These are phyloP conservation scores for Aspergillus haitiensis DNA, from an alignment of 495 filamentous ascomycete genomes.

Conservation along the genomic window DNA sequence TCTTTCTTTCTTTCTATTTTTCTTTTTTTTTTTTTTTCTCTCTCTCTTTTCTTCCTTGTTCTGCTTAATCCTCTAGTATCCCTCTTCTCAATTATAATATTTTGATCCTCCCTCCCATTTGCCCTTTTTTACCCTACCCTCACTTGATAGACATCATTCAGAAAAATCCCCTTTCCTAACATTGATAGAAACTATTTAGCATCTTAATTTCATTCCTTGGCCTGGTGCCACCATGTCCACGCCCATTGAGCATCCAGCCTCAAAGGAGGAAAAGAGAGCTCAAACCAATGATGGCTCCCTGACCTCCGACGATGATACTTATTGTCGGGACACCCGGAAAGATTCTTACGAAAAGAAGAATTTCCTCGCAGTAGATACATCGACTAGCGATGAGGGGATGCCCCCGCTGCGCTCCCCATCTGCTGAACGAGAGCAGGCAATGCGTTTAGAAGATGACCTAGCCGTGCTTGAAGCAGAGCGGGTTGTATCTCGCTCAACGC, in stretches of 20 bases:
- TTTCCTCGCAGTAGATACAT: conserved; percentile 39
- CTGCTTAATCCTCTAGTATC: background rate
- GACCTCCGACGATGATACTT: conserved; percentile 42
- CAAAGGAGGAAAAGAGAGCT: conserved; percentile 26
- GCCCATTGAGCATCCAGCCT: conserved; percentile 44
- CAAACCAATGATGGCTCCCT: conserved; percentile 30
- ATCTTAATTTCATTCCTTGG: conserved; percentile 19
- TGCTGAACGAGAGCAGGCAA: conserved; percentile 63
- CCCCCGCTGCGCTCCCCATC: conserved; percentile 46
- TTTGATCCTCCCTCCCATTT: background rate
- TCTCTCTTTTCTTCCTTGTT: background rate
- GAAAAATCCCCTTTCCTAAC: background rate
- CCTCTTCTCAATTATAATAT: background rate
- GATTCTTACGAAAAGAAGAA: conserved; percentile 27
- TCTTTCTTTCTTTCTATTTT: conserved; percentile 11
- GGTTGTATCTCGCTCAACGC: conserved; percentile 58
- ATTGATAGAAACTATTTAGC: background rate
- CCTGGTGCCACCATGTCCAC: conserved; percentile 53
- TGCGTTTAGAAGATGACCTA: conserved; percentile 79
- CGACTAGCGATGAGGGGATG: conserved; percentile 30
- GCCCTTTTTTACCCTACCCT: conserved; percentile 5
- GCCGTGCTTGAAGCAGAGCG: conserved; percentile 81
- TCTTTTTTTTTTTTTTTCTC: conserved; percentile 4
- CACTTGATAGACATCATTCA: background rate
- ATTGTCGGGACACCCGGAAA: conserved; percentile 33